phyloP scores from a whole-genome alignment of 1,139 yeast genomes.

The Kurtzmaniella quercitrusa region DNA sequence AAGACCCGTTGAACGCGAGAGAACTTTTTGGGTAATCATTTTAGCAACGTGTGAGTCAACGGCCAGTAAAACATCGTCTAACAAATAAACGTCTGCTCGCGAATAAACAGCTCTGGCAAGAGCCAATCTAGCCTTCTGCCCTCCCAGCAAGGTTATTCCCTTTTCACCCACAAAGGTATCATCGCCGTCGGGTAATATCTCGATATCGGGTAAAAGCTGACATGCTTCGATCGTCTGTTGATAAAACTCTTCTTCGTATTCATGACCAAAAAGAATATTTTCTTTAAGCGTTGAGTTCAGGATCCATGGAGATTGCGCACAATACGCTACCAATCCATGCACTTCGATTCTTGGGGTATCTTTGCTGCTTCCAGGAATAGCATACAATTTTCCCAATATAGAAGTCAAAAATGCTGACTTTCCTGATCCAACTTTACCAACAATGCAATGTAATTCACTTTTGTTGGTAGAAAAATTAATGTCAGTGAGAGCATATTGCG shows the following conservation, averaged over 20 bases:
- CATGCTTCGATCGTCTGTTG: conserved; percentile 80
- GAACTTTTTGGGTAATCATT: conserved; percentile 47
- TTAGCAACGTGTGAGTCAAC: conserved; percentile 94
- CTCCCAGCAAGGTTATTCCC: conserved; percentile 94
- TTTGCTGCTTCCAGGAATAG: conserved; percentile 10
- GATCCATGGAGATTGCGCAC: conserved; percentile 78
- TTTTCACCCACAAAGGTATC: conserved; percentile 92
- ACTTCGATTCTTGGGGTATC: conserved; percentile 40
- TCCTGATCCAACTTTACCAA: conserved; percentile 26
- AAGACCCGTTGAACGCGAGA: conserved; percentile 18
- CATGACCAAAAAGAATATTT: conserved; percentile 85
- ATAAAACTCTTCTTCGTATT: conserved; percentile 76
- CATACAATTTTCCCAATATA: conserved; percentile 23
- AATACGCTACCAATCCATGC: conserved; percentile 73
- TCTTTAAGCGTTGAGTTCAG: conserved; percentile 92
- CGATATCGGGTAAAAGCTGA: conserved; percentile 79
- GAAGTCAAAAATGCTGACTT: conserved; percentile 25
- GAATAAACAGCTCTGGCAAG: conserved; percentile 95
- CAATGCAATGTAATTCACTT: conserved; percentile 19
- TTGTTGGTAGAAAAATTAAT: conserved; percentile 19
- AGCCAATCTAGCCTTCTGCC: conserved; percentile 92
- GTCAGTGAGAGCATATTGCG: conserved; percentile 17
- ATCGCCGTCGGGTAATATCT: conserved; percentile 82
- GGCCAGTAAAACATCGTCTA: conserved; percentile 85
- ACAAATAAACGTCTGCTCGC: conserved; percentile 83